Percentiles rank a stretch among this genome's conserved stretches.
phyloP scores from a whole-genome alignment of 371 early-diverging fungal species.

The Mortierella sp. region DNA sequence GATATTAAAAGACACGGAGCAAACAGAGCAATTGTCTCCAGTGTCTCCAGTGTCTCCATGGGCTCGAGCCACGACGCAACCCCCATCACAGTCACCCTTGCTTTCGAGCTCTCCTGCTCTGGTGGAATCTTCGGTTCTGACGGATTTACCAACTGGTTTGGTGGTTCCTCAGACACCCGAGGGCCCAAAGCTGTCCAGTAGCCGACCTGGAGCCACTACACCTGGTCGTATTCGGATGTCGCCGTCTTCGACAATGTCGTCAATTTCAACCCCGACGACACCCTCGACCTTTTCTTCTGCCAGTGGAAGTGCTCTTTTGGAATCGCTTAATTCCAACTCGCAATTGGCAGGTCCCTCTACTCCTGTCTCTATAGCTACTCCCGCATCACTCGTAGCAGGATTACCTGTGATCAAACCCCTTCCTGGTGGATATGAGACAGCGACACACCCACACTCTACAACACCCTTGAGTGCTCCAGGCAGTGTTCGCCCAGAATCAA shows the following conservation, averaged over 20 bases:
- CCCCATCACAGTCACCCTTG: background rate
- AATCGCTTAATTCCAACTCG: slow-evolving; percentile 33
- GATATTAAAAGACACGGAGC: background rate
- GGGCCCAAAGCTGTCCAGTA: background rate
- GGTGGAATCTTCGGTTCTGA: background rate
- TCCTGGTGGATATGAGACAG: background rate
- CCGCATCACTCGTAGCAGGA: background rate
- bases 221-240: slow-evolving; percentile 39
- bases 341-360: slow-evolving; percentile 28
- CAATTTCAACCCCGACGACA: slow-evolving; percentile 50
- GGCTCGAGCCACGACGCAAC: background rate
- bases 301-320: slow-evolving; percentile 28
- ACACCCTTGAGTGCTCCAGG: slow-evolving; percentile 8
- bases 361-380: background rate
- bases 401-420: background rate
- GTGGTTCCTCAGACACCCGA: slow-evolving; percentile 15
- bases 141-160: background rate
- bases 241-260: slow-evolving; percentile 36
- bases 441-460: background rate
- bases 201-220: slow-evolving; percentile 5
- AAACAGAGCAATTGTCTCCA: background rate
- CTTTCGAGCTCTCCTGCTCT: slow-evolving; percentile 11
- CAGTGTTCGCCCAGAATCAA: slow-evolving; percentile 26
- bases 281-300: slow-evolving; percentile 46
- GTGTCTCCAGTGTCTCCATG: slow-evolving; percentile 14